phyloP scores from a whole-genome alignment of 2,329 filamentous ascomycete genomes.

The Neonectria neomacrospora region DNA sequence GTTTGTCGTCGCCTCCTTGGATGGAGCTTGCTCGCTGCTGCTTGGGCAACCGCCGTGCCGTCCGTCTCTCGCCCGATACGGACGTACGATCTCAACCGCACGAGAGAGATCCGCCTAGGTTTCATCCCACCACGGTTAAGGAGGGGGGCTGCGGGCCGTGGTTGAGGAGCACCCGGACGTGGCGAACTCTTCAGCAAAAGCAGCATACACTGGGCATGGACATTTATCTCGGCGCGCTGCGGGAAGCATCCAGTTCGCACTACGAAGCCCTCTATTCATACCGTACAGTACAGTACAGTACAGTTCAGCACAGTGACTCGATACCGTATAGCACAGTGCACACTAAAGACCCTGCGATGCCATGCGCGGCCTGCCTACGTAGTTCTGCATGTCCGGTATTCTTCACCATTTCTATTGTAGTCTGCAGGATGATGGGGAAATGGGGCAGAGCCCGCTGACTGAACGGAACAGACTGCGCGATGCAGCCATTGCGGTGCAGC shows the following conservation, averaged over 20 bases:
- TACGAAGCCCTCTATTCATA: too few species aligned
- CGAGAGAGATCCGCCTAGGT: background rate
- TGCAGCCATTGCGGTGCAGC: conserved; percentile 11
- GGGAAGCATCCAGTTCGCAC: background rate
- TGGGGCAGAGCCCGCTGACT: conserved; percentile 21
- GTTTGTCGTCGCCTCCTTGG: background rate
- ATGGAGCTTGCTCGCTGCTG: conserved; percentile 5
- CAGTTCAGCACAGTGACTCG: too few species aligned
- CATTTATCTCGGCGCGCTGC: background rate
- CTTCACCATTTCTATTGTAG: conserved; percentile 2
- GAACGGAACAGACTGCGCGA: conserved; percentile 13
- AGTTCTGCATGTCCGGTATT: conserved; percentile 11
- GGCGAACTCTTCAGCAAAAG: conserved; percentile 20
- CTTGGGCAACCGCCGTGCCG: conserved; percentile 8
- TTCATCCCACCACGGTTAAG: background rate
- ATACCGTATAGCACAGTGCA: background rate
- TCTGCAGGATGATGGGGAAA: conserved; percentile 12
- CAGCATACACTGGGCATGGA: background rate
- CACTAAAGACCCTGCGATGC: background rate
- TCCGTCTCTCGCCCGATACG: background rate
- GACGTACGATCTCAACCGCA: background rate
- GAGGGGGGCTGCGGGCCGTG: conserved; percentile 3
- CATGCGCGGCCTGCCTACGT: conserved; percentile 3
- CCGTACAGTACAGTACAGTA: too few species aligned
- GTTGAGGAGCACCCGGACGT: background rate